Base-by-base conservation (phyloP, 306 rosid species). In the Astragalus glycyphyllos region DNA sequence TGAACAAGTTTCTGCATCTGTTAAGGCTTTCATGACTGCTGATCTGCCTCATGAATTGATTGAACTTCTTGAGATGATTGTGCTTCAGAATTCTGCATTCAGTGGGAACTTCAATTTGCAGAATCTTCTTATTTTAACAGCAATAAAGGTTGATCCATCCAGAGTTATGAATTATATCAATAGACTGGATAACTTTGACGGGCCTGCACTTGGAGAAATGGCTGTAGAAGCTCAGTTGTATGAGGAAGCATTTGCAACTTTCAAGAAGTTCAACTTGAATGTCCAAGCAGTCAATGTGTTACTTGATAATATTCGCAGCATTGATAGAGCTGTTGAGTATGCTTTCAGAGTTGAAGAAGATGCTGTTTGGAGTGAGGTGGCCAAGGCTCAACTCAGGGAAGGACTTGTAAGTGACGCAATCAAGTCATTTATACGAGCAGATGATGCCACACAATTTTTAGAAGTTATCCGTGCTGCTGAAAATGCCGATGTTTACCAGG, bases 291-390 rank as follows among this genome's bases (percentile, higher is more conserved):
- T 95, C 41, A 86, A 91, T 76, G 99, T 95, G 44, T 78, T 95
- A 73, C 77, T 95, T 77, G 99, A 89, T 80, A 89, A 89, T 70
- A 85, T 95, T 58, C 92, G 58, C 48, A 95, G 96, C 84, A 81
- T 95, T 73, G 99, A 89, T 79, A 85, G 99, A 47, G 99, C 97
- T 80, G 97, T 87, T 32, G 99, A 95, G 86, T 95, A 91, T 86
- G 99, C 97, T 17, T 95, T 91, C 86, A 89, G 99, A 59, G 99
- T 91, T 60, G 99, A 95, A 78, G 99, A 95, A 82, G 99, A 95
- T 74, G 96, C 96, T 58, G 99, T 95, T 71, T 95, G 99, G 99
- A 95, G 99, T 79, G 93, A 95, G 83, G 96, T 91, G 63, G 99
- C 90, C 11, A 95, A 95, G 88, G 99, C 96, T 55, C 99, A 95